Conservation (phyloP, 1,139 yeast genomes). For the Geotrichum cucujoidarum region DNA sequence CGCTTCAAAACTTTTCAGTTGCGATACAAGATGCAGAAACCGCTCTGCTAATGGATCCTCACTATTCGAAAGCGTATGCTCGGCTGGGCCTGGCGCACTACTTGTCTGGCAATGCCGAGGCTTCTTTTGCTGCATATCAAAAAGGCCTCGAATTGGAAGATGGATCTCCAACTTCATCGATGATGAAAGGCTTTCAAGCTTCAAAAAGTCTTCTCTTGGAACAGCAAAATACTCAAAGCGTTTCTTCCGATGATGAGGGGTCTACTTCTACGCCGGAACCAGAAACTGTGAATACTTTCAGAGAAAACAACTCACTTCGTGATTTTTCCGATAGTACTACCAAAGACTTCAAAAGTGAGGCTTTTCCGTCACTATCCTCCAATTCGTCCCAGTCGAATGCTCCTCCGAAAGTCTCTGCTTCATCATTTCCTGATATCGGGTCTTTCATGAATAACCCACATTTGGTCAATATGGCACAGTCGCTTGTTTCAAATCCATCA, state of each 20-base stretch:
- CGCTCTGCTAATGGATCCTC: conserved; percentile 73
- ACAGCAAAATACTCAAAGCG: conserved; percentile 39
- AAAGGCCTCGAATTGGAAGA: conserved; percentile 87
- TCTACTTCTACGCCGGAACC: conserved; percentile 31
- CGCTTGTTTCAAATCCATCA: conserved; percentile 84
- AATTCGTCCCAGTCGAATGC: conserved; percentile 22
- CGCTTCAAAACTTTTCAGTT: conserved; percentile 62
- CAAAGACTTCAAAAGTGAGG: too few relatives aligned
- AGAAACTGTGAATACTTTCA: background rate
- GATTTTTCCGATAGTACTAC: background rate
- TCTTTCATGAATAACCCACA: conserved; percentile 84
- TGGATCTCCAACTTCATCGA: conserved; percentile 74
- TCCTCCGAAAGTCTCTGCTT: background rate
- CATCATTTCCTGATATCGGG: conserved; percentile 59
- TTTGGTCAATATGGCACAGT: conserved; percentile 78
- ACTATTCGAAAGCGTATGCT: conserved; percentile 88
- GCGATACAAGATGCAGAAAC: conserved; percentile 81
- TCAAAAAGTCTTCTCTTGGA: conserved; percentile 83
- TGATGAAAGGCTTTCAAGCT: conserved; percentile 90
- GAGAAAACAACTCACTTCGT: background rate
- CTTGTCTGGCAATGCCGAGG: conserved; percentile 84
- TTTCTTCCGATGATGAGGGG: conserved; percentile 38
- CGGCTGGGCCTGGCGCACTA: conserved; percentile 90
- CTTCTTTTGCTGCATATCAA: conserved; percentile 85
- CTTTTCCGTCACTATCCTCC: conserved; percentile 33